Evolutionary conservation across 1,284 basidiomycete genomes (phyloP).

Genomic region (Ceratobasidium sp.): DNA sequence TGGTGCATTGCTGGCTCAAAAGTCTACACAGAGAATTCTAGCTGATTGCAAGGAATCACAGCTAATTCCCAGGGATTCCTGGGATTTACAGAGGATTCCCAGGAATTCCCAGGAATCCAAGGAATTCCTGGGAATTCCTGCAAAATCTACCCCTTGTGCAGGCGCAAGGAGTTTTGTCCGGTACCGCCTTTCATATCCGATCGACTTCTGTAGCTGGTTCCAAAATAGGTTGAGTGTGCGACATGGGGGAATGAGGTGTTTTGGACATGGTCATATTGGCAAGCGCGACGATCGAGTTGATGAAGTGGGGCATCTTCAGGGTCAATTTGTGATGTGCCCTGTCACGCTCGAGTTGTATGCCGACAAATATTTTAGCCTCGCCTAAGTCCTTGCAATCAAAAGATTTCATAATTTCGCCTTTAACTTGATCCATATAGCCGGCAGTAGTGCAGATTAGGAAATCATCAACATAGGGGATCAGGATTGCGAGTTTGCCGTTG

Average conservation of each 20-base stretch:
- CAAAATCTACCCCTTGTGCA: no score
- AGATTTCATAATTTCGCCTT: background rate
- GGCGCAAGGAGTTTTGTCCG: no score
- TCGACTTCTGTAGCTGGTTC: background rate
- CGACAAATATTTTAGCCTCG: slow-evolving; percentile 44
- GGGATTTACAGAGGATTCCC: no score
- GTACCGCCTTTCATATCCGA: no score
- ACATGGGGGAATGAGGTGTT: background rate
- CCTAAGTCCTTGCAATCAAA: slow-evolving; percentile 46
- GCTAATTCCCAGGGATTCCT: no score
- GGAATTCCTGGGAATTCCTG: no score
- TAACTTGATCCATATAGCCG: background rate
- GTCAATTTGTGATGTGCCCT: slow-evolving; percentile 24
- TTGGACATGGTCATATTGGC: slow-evolving; percentile 32
- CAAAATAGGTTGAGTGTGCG: background rate
- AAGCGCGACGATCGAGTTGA: slow-evolving; percentile 24
- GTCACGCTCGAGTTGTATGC: slow-evolving; percentile 37
- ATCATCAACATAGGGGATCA: slow-evolving; percentile 4
- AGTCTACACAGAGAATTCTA: no score
- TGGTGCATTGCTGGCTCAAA: no score
- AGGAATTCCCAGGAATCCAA: no score
- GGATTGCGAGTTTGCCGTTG: background rate
- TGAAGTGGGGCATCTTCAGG: slow-evolving; percentile 25
- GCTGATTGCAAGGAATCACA: no score
- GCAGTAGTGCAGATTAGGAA: background rate